Evolutionary conservation across 2,329 filamentous ascomycete species (phyloP), one percentile per base, ranked within the genome.

Genomic region (Colletotrichum liriopes): DNA sequence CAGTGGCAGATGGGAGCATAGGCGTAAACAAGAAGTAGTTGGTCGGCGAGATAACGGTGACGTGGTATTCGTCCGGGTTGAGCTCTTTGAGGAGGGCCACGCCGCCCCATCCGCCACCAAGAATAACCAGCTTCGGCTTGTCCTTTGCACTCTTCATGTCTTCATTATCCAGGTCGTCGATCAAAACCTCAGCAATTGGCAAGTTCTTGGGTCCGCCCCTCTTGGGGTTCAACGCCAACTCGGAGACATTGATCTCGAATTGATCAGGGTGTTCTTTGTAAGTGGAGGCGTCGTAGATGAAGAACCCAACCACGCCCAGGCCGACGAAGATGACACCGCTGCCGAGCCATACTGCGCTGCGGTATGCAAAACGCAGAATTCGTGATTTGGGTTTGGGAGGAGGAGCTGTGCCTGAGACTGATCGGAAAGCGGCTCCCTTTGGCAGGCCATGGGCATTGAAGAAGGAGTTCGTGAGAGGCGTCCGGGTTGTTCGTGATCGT

Each of bases 21-120:
- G 96, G 96, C 2, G 96, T 99, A 82, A 99, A 99, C 41, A 99
- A 85, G 84, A 99, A 99, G 84, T 98, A 98, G 78, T 98, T 98
- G 45, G 93, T 93, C 0, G 96, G 96, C 16, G 95, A 97, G 54
- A 99, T 93, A 49, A 99, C 93, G 5, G 96, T 98, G 76, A 99
- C 92, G 82, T 99, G 95, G 80, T 98, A 99, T 77, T 98, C 94
- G 16, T 95, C 94, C 0, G 95, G 92, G 74, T 96, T 93, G 74
- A 99, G 84, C 74, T 94, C 93, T 84, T 99, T 99, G 76, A 99
- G 84, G 71, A 99, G 85, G 5, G 96, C 94, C 73, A 99, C 93
- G 77, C 94, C 94, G 65, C 95, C 96, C 96, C 96, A 99, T 55
- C 96, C 96, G 20, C 95, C 95, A 26, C 96, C 96, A 43, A 99